Evolutionary conservation across 495 filamentous ascomycete species (phyloP).

Genomic region (Aspergillus heteromorphus): DNA sequence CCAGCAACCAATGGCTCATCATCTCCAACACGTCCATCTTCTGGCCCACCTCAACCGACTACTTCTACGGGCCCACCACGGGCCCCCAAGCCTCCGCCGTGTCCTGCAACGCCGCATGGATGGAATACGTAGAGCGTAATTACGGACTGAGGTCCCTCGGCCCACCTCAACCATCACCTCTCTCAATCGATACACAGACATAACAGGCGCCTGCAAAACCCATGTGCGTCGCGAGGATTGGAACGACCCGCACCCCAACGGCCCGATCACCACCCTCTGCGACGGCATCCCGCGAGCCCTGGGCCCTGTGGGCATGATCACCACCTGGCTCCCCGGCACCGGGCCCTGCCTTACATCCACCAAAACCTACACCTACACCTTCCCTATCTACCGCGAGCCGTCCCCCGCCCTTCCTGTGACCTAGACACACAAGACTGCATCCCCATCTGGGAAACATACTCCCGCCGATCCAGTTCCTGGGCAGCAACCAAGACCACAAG

Average conservation of each 20-base stretch:
- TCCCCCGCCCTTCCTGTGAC: not conserved
- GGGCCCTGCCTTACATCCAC: constrained; percentile 14
- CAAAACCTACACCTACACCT: not conserved
- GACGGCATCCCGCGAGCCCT: constrained; percentile 18
- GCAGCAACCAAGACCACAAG: constrained; percentile 2
- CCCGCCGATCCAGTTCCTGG: constrained; percentile 10
- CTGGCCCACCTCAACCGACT: constrained; percentile 26
- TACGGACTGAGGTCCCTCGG: constrained; percentile 13
- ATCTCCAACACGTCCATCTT: constrained; percentile 20
- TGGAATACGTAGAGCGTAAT: constrained; percentile 14
- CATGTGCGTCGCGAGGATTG: too few relatives aligned
- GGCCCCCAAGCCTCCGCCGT: constrained; percentile 19
- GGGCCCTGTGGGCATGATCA: constrained; percentile 16
- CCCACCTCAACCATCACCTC: constrained; percentile 11
- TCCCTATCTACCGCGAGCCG: constrained; percentile 14
- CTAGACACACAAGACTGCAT: constrained; percentile 19
- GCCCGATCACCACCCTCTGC: constrained; percentile 22
- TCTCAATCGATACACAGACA: not conserved
- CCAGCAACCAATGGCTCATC: constrained; percentile 23
- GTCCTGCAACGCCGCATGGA: constrained; percentile 21
- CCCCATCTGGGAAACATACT: constrained; percentile 21
- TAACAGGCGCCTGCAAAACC: too few relatives aligned
- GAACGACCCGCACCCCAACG: constrained; percentile 15
- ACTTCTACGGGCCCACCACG: constrained; percentile 24
- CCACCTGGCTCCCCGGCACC: constrained; percentile 16